phyloP scores from a whole-genome alignment of 1,284 basidiomycete species.

The Cystobasidium sp. region DNA sequence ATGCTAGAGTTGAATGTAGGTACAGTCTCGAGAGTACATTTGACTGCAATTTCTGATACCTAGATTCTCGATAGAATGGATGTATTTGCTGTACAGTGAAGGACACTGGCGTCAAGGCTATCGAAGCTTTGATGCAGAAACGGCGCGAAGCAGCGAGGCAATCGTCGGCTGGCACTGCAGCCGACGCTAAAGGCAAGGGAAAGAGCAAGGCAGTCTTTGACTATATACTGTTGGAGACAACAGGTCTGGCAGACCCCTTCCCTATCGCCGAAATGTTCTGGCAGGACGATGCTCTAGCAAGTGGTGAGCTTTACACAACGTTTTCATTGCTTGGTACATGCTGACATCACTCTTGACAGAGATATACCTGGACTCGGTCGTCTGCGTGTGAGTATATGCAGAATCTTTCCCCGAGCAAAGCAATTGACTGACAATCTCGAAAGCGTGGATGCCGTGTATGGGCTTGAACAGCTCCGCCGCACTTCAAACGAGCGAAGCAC shows the following conservation, averaged over 20 bases:
- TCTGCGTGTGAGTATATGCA: conserved; percentile 73
- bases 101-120: conserved; percentile 84
- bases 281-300: conserved; percentile 75
- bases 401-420: background rate
- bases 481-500: conserved; percentile 28
- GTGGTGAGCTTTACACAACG: conserved; percentile 25
- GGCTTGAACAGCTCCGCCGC: conserved; percentile 65
- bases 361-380: conserved; percentile 81
- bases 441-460: conserved; percentile 70
- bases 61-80: conserved; percentile 71
- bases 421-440: background rate
- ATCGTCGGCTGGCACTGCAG: conserved; percentile 65
- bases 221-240: conserved; percentile 89
- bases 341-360: conserved; percentile 57
- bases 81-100: conserved; percentile 94
- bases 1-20: conserved; percentile 45
- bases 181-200: conserved; percentile 75
- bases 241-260: conserved; percentile 91
- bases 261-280: conserved; percentile 87
- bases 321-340: background rate
- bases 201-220: conserved; percentile 78
- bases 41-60: background rate
- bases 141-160: conserved; percentile 1
- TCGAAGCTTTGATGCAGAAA: conserved; percentile 64
- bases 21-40: background rate